These are phyloP conservation scores for Phaeotremella fagi DNA, from an alignment of 768 basidiomycete genomes.

Conservation along the genomic window DNA sequence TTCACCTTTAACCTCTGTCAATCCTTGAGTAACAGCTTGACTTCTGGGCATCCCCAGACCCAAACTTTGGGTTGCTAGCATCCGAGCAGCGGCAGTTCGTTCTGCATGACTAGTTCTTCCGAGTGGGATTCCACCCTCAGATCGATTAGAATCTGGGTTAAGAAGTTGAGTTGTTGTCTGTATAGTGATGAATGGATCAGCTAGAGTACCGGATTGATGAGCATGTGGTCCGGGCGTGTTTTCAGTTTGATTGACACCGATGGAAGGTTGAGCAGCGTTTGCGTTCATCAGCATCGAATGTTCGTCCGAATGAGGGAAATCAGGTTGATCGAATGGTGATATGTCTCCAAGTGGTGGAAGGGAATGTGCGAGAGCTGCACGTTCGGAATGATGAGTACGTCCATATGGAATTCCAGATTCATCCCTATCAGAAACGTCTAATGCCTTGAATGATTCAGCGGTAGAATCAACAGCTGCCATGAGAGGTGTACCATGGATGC, in stretches of 20 bases:
- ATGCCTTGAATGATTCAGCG: background rate
- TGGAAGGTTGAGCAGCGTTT: constrained; percentile 34
- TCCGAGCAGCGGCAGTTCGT: constrained; percentile 36
- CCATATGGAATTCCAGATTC: constrained; percentile 39
- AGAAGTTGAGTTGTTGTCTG: constrained; percentile 40
- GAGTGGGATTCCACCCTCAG: constrained; percentile 39
- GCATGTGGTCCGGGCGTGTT: constrained; percentile 13
- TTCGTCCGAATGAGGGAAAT: constrained; percentile 25
- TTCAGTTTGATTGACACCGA: constrained; percentile 4
- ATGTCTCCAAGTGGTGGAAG: constrained; percentile 11
- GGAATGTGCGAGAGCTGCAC: constrained; percentile 33
- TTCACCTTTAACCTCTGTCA: constrained; percentile 8
- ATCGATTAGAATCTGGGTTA: constrained; percentile 10
- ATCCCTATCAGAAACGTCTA: constrained; percentile 14
- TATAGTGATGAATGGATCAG: constrained; percentile 46
- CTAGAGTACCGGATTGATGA: constrained; percentile 41
- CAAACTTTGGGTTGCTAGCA: constrained; percentile 43
- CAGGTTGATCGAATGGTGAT: constrained; percentile 26
- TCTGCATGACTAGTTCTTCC: constrained; percentile 40
- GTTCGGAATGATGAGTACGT: constrained; percentile 41
- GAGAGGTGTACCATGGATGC: constrained; percentile 30
- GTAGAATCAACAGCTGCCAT: background rate
- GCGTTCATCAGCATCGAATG: constrained; percentile 36
- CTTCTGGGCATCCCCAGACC: constrained; percentile 46
- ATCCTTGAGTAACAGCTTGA: constrained; percentile 22